These are phyloP conservation scores for Diaporthe ilicicola DNA, from an alignment of 2,329 filamentous ascomycete species.

Conservation along the genomic window DNA sequence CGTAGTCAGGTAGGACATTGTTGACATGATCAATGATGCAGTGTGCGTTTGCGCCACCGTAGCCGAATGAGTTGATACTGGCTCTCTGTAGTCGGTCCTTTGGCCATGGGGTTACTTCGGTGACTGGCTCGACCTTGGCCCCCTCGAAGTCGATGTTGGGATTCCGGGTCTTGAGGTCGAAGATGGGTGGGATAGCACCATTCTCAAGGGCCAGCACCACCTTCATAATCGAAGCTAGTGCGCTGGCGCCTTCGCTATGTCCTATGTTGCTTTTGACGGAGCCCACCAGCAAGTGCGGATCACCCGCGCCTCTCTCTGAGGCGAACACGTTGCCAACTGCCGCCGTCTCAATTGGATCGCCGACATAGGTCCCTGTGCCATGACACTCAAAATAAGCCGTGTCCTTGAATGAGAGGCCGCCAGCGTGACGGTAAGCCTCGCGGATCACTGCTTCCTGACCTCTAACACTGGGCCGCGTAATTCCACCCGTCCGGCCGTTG, in stretches of 20 bases:
- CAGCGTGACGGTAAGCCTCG: slow-evolving; percentile 34
- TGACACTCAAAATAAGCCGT: slow-evolving; percentile 41
- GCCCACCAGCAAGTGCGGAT: slow-evolving; percentile 49
- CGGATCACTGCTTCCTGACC: slow-evolving; percentile 27
- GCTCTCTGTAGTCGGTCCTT: slow-evolving; percentile 35
- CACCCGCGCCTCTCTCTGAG: slow-evolving; percentile 35
- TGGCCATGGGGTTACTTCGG: background rate
- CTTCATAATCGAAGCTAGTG: slow-evolving; percentile 43
- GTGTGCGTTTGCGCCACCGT: slow-evolving; percentile 43
- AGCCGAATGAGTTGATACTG: slow-evolving; percentile 46
- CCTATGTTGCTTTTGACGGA: slow-evolving; percentile 43
- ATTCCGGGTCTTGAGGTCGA: slow-evolving; percentile 29
- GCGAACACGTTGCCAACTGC: slow-evolving; percentile 40
- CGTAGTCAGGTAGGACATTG: background rate
- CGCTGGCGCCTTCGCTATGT: slow-evolving; percentile 36
- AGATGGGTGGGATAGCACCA: slow-evolving; percentile 41
- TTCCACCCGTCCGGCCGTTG: slow-evolving; percentile 41
- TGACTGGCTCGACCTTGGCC: background rate
- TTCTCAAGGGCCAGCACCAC: slow-evolving; percentile 42
- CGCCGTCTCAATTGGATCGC: slow-evolving; percentile 6
- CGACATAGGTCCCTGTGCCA: background rate
- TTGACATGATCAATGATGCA: background rate
- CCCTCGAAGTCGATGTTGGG: background rate
- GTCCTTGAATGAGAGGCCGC: slow-evolving; percentile 35
- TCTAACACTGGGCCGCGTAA: background rate